phyloP scores from a whole-genome alignment of 805 yeast species.

The Spathaspora girioi region DNA sequence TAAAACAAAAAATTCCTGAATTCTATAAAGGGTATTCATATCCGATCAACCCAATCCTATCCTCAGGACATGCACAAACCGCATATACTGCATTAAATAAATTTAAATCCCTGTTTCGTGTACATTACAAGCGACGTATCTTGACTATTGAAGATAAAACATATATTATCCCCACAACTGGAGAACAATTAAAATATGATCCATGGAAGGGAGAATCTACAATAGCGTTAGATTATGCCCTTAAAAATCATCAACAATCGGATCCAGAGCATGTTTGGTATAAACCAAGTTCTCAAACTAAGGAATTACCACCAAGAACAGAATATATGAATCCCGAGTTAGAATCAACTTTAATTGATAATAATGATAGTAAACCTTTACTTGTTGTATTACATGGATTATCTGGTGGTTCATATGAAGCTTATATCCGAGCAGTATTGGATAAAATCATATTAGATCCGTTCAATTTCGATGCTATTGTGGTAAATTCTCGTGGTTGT shows the following conservation, averaged over 20 bases:
- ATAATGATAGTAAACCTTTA: slow-evolving; percentile 49
- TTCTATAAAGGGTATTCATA: slow-evolving; percentile 34
- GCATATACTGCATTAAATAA: slow-evolving; percentile 45
- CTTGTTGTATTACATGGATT: slow-evolving; percentile 66
- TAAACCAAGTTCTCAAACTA: slow-evolving; percentile 45
- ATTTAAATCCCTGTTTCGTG: slow-evolving; percentile 37
- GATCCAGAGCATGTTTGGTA: slow-evolving; percentile 22
- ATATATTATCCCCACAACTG: slow-evolving; percentile 19
- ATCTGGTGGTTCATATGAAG: slow-evolving; percentile 79
- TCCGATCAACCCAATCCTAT: slow-evolving; percentile 43
- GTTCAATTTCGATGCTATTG: slow-evolving; percentile 51
- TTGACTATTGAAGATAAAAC: slow-evolving; percentile 25
- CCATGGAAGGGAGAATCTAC: slow-evolving; percentile 43
- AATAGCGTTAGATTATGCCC: slow-evolving; percentile 48
- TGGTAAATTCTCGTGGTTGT: slow-evolving; percentile 72
- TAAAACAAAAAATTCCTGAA: slow-evolving; percentile 37
- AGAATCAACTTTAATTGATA: slow-evolving; percentile 26
- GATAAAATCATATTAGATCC: slow-evolving; percentile 37
- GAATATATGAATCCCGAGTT: slow-evolving; percentile 52
- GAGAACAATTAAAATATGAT: slow-evolving; percentile 33
- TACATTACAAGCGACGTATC: slow-evolving; percentile 44
- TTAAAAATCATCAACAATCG: slow-evolving; percentile 6
- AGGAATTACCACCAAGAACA: slow-evolving; percentile 66
- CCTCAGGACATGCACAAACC: slow-evolving; percentile 49
- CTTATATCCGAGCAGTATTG: slow-evolving; percentile 58